Evolutionary conservation across 2,329 filamentous ascomycete genomes (phyloP).

Genomic region (Aspergillus tamarii): DNA sequence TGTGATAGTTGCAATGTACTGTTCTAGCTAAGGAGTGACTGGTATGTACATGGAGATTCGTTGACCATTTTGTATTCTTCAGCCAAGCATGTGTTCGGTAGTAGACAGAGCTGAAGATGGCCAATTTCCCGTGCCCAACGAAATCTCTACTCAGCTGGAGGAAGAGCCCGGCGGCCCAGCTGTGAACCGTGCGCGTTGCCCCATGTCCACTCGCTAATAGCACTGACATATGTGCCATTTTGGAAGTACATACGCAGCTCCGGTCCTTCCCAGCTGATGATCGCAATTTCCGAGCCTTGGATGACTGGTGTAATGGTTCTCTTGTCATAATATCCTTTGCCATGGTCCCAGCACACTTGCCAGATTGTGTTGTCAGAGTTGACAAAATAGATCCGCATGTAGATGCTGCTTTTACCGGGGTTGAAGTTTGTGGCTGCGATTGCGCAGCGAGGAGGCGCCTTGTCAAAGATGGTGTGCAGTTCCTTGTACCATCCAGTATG

Average conservation of each 20-base stretch:
- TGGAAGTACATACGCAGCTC: slow-evolving; percentile 16
- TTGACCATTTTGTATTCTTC: neutral
- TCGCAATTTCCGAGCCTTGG: slow-evolving; percentile 10
- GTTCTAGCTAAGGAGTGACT: neutral
- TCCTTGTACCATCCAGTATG: slow-evolving; percentile 7
- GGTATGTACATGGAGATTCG: neutral
- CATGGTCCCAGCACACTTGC: slow-evolving; percentile 9
- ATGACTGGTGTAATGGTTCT: slow-evolving; percentile 7
- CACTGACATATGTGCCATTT: slow-evolving; percentile 11
- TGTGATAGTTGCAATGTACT: neutral
- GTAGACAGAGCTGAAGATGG: neutral
- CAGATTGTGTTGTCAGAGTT: slow-evolving; percentile 5
- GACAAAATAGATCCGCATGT: slow-evolving; percentile 13
- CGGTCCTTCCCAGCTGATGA: slow-evolving; percentile 10
- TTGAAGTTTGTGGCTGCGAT: slow-evolving; percentile 12
- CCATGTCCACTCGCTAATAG: slow-evolving; percentile 15
- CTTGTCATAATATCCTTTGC: neutral
- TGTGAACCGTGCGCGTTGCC: slow-evolving; percentile 1
- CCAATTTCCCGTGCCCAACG: neutral
- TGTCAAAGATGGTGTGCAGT: slow-evolving; percentile 1
- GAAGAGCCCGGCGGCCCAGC: slow-evolving; percentile 11
- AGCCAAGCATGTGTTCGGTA: neutral
- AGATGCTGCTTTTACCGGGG: neutral
- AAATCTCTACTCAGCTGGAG: slow-evolving; percentile 4
- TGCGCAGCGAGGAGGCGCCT: slow-evolving; percentile 3